Base-by-base conservation (phyloP, 306 rosid genomes). In the Trichosanthes truncata region DNA sequence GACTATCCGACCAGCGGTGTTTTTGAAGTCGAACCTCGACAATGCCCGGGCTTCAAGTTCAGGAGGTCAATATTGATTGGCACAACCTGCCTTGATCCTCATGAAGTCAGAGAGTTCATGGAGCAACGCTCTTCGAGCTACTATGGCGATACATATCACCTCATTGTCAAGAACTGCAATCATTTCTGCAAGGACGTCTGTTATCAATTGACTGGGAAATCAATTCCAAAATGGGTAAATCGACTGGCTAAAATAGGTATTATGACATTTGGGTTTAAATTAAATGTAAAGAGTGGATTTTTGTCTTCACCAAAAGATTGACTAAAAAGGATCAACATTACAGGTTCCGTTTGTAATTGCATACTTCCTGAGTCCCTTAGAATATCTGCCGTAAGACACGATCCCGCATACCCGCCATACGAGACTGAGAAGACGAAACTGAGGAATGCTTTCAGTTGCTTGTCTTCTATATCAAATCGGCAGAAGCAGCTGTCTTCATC, bases 151-250 rank as follows among this genome's bases (percentile, higher is more conserved):
- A 84, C 94, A 3, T 96, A 96, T 84, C 99, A 96, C 83, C 85
- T 96, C 72, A 96, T 93, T 81, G 97, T 85, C 82, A 96, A 96
- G 91, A 96, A 96, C 80, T 96, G 99, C 82, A 96, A 96, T 83
- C 99, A 96, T 81, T 96, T 96, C 87, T 96, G 98, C 94, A 93
- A 82, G 87, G 99, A 96, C 80, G 87, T 96, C 8, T 96, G 99
- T 81, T 73, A 84, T 89, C 89, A 85, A 86, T 85, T 96, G 61
- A 96, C 99, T 0, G 98, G 98, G 80, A 96, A 96, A 79, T 86
- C 97, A 15, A 96, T 96, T 77, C 99, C 99, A 29, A 90, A 90
- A 81, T 96, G 98, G 98, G 99, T 96, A 40, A 96, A 96, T 77
- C 91, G 99, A 61, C 92, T 96, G 57, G 99, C 99, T 45, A 88